Conservation (phyloP, 1,284 basidiomycete genomes). For the Fistulinella staudtii region DNA sequence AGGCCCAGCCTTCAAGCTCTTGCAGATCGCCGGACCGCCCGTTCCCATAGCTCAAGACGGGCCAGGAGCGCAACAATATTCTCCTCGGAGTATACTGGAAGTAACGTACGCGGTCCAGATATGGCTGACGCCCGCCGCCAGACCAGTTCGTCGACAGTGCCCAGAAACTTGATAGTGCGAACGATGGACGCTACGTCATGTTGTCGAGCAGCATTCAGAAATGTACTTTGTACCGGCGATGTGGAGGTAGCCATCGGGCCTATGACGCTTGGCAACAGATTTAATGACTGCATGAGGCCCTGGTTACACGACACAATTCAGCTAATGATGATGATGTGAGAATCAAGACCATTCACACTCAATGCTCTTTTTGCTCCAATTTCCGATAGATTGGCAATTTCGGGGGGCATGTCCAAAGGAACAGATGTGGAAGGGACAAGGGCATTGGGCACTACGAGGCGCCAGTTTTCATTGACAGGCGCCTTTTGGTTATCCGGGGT, state of each 20-base stretch:
- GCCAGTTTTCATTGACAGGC: neutral
- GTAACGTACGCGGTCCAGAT: conserved; percentile 12
- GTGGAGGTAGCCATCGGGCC: neutral
- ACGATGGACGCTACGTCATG: conserved; percentile 22
- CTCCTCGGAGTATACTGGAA: conserved; percentile 24
- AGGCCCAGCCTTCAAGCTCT: conserved; percentile 7
- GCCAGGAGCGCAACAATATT: conserved; percentile 22
- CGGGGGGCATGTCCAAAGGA: conserved; percentile 6
- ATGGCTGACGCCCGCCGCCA: conserved; percentile 21
- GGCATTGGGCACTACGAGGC: neutral
- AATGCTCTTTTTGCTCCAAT: conserved; percentile 20
- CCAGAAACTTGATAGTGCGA: conserved; percentile 24
- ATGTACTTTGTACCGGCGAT: neutral
- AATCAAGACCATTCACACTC: conserved; percentile 13
- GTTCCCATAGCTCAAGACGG: conserved; percentile 31
- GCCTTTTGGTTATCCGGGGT: neutral
- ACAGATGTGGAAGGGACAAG: neutral
- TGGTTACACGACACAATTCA: conserved; percentile 1
- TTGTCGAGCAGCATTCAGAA: conserved; percentile 3
- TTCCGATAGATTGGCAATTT: conserved; percentile 20
- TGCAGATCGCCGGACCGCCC: conserved; percentile 19
- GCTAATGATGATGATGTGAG: neutral
- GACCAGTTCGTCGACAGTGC: conserved; percentile 27
- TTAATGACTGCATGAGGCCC: conserved; percentile 13
- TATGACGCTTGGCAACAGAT: conserved; percentile 9